Evolutionary conservation across 805 yeast genomes (phyloP).

Genomic region (Zygosaccharomyces gambellarensis): DNA sequence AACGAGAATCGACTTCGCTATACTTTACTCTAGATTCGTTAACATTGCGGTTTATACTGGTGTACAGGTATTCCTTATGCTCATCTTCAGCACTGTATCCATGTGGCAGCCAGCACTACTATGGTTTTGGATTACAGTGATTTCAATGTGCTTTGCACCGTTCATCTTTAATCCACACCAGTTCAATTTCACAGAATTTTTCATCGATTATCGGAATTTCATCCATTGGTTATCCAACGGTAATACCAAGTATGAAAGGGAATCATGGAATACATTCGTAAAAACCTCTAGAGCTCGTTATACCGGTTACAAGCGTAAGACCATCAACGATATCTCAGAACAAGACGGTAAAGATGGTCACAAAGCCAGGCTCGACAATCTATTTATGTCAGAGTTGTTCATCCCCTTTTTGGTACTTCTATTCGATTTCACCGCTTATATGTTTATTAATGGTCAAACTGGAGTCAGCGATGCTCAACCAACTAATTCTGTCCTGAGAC

Average conservation of each 20-base stretch:
- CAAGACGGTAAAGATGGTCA: slow-evolving; percentile 53
- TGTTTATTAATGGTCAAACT: slow-evolving; percentile 80
- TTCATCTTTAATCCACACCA: slow-evolving; percentile 76
- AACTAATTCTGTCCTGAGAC: slow-evolving; percentile 57
- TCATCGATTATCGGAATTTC: slow-evolving; percentile 58
- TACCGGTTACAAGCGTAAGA: slow-evolving; percentile 83
- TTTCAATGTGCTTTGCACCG: slow-evolving; percentile 65
- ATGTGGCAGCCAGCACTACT: slow-evolving; percentile 75
- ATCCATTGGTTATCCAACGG: slow-evolving; percentile 81
- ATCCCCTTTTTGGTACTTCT: slow-evolving; percentile 68
- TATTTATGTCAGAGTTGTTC: slow-evolving; percentile 73
- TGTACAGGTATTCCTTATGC: slow-evolving; percentile 57
- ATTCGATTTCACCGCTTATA: slow-evolving; percentile 65
- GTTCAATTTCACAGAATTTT: slow-evolving; percentile 62
- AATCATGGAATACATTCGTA: slow-evolving; percentile 77
- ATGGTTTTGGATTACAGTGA: slow-evolving; percentile 70
- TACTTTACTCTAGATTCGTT: slow-evolving; percentile 72
- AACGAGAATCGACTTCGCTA: slow-evolving; percentile 65
- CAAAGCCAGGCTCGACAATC: slow-evolving; percentile 72
- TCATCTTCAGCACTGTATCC: slow-evolving; percentile 69
- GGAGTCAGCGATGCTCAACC: slow-evolving; percentile 57
- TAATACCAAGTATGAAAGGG: slow-evolving; percentile 55
- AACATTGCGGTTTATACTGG: slow-evolving; percentile 76
- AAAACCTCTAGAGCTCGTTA: slow-evolving; percentile 78
- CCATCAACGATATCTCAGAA: slow-evolving; percentile 63